Conservation (phyloP, 148 eudicot genomes). For the Limonium bicolor region DNA sequence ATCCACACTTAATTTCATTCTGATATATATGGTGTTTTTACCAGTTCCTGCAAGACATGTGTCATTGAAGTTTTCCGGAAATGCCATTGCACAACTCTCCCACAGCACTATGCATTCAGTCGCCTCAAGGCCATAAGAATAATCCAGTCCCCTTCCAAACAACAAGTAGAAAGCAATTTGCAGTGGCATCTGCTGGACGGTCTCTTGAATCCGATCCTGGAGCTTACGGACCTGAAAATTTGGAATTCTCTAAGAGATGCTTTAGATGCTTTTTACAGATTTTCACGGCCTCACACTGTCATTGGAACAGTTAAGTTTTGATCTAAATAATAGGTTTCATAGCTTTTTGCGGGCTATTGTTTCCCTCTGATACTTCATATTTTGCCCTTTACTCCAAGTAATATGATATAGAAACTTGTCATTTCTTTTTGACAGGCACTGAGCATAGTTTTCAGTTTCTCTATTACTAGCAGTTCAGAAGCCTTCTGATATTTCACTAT, state of each 20-base stretch:
- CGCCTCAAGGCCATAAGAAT: too few relatives aligned
- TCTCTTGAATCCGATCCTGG: conserved; percentile 54
- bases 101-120: too few relatives aligned
- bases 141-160: too few relatives aligned
- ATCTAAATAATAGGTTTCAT: neutral
- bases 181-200: conserved; percentile 35
- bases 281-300: conserved; percentile 91
- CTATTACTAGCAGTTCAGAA: conserved; percentile 86
- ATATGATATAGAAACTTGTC: neutral
- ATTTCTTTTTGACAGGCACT: conserved; percentile 49
- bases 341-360: neutral
- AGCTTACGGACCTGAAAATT: conserved; percentile 24
- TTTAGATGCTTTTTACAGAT: conserved; percentile 74
- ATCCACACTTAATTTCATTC: too few relatives aligned
- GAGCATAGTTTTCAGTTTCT: conserved; percentile 97
- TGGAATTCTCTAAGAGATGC: conserved; percentile 25
- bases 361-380: neutral
- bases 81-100: too few relatives aligned
- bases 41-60: too few relatives aligned
- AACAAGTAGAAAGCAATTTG: conserved; percentile 13
- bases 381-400: neutral
- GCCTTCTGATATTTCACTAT: conserved; percentile 68
- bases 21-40: too few relatives aligned
- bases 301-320: conserved; percentile 80
- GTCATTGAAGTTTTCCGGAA: too few relatives aligned